Percentiles rank a stretch among this genome's conserved stretches.
phyloP scores from a whole-genome alignment of 345 rosid species.

The Fremontodendron californicum region DNA sequence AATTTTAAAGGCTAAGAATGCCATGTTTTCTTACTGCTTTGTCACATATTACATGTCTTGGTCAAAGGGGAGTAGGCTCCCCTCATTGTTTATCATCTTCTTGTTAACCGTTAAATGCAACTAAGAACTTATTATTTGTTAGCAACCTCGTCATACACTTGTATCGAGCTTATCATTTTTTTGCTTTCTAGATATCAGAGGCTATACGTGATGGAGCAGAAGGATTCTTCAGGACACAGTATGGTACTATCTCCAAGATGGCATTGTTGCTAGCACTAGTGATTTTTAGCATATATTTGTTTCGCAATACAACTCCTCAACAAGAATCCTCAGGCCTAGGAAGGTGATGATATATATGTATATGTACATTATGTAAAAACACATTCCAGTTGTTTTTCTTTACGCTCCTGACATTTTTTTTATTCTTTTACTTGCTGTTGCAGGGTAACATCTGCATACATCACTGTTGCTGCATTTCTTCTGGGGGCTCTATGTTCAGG shows the following conservation, averaged over 20 bases:
- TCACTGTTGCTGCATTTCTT: constrained; percentile 93
- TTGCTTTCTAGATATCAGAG: constrained; percentile 80
- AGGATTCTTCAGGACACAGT: constrained; percentile 97
- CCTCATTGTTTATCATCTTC: neutral
- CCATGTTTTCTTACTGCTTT: neutral
- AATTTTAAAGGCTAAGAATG: neutral
- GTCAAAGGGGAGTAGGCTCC: neutral
- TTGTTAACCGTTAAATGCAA: neutral
- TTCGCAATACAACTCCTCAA: constrained; percentile 87
- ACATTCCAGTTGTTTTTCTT: constrained; percentile 8
- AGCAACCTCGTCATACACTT: constrained; percentile 9
- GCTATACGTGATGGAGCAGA: constrained; percentile 99
- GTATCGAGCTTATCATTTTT: constrained; percentile 28
- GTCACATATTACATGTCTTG: neutral
- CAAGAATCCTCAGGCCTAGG: constrained; percentile 97
- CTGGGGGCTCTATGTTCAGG: constrained; percentile 94
- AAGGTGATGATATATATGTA: constrained; percentile 50
- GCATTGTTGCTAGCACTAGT: constrained; percentile 82
- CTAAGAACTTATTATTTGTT: neutral
- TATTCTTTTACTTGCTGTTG: constrained; percentile 25
- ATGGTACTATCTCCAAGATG: constrained; percentile 96
- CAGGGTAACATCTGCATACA: constrained; percentile 79
- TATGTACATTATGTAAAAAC: constrained; percentile 1
- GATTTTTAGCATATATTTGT: constrained; percentile 79
- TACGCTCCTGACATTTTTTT: constrained; percentile 14